These are phyloP conservation scores for Backusella macrospora DNA, from an alignment of 192 early-diverging fungal genomes.

Conservation along the genomic window DNA sequence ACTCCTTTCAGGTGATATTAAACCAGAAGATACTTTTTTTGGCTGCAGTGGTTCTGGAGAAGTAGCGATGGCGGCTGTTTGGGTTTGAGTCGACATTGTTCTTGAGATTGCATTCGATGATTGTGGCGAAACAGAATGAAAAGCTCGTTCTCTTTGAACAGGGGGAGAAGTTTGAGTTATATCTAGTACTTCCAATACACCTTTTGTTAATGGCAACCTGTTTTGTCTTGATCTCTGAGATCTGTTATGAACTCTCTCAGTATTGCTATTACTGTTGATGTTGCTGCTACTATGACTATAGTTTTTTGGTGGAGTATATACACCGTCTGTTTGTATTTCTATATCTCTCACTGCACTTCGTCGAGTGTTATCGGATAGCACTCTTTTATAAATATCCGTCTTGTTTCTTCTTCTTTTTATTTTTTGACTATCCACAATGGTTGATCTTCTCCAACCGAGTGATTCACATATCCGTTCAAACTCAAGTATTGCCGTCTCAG, in stretches of 20 bases:
- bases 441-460: neutral
- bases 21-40: neutral
- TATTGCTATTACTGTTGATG: neutral
- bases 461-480: conserved; percentile 7
- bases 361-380: neutral
- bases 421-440: neutral
- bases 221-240: conserved; percentile 1
- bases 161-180: neutral
- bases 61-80: neutral
- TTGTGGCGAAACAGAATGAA: neutral
- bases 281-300: neutral
- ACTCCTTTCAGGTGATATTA: conserved; percentile 6
- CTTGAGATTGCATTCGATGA: neutral
- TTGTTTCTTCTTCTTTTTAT: conserved; percentile 9
- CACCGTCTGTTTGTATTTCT: conserved; percentile 2
- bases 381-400: conserved; percentile 3
- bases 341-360: conserved; percentile 4
- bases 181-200: neutral
- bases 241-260: neutral
- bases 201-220: neutral
- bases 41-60: neutral
- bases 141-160: neutral
- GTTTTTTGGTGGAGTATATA: neutral
- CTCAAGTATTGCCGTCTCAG: conserved; percentile 4
- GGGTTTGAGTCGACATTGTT: conserved; percentile 6